Evolutionary conservation across 768 basidiomycete species (phyloP).

Genomic region (Suillus placidus): DNA sequence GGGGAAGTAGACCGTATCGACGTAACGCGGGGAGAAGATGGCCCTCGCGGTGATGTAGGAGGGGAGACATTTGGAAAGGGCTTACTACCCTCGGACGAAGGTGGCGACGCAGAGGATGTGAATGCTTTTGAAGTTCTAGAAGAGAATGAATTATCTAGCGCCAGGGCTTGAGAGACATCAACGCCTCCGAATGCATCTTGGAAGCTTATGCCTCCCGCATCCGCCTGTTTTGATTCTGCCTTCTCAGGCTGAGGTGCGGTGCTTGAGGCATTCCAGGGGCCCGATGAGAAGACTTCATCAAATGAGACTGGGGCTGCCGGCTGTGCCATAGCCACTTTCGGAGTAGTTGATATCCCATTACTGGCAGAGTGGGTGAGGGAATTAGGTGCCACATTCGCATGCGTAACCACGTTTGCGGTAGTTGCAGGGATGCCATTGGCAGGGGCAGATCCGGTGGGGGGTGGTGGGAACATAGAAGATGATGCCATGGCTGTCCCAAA

Average conservation of each 20-base stretch:
- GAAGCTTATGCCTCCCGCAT: conserved; percentile 38
- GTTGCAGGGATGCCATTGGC: conserved; percentile 29
- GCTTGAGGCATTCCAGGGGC: conserved; percentile 11
- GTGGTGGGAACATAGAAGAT: conserved; percentile 31
- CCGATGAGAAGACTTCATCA: conserved; percentile 50
- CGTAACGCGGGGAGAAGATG: conserved; percentile 33
- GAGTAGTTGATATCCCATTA: conserved; percentile 12
- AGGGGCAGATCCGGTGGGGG: conserved; percentile 24
- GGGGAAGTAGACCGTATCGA: conserved; percentile 43
- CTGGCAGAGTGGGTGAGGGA: conserved; percentile 19
- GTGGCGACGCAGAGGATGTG: conserved; percentile 22
- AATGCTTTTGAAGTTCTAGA: conserved; percentile 37
- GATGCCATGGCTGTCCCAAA: conserved; percentile 46
- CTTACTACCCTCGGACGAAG: conserved; percentile 21
- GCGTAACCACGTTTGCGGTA: conserved; percentile 9
- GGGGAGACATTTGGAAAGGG: conserved; percentile 45
- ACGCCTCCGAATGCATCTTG: conserved; percentile 61
- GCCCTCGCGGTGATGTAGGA: conserved; percentile 42
- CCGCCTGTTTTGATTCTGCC: conserved; percentile 14
- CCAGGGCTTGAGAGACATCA: conserved; percentile 40
- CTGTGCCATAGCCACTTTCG: conserved; percentile 20
- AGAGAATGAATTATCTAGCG: conserved; percentile 43
- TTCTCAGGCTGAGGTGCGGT: conserved; percentile 22
- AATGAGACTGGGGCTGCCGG: conserved; percentile 38
- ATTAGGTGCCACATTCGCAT: conserved; percentile 17